A percentile compares a stretch with the other conserved stretches of the same genome.
phyloP scores from a whole-genome alignment of 2,329 filamentous ascomycete genomes.

The Aureobasidium subglaciale region DNA sequence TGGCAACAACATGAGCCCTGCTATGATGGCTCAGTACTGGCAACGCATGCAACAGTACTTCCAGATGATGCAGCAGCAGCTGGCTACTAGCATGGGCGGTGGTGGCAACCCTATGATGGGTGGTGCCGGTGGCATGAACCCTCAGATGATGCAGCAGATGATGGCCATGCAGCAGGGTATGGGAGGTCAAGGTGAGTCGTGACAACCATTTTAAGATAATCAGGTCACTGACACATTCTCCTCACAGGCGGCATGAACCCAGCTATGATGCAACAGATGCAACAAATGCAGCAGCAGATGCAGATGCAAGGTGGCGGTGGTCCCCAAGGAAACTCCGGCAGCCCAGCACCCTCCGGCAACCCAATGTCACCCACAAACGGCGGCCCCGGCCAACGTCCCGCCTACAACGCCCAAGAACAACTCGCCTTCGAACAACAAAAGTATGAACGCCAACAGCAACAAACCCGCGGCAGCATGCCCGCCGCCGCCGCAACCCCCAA shows the following conservation, averaged over 20 bases:
- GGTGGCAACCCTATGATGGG: constrained; percentile 53
- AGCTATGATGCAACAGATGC: constrained; percentile 68
- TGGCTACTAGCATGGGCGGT: constrained; percentile 36
- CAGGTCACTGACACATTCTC: background rate
- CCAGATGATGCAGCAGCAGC: constrained; percentile 83
- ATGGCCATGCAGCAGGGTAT: constrained; percentile 29
- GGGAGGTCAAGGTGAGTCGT: constrained; percentile 14
- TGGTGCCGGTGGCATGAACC: constrained; percentile 34
- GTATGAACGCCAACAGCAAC: constrained; percentile 62
- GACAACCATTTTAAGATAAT: no score
- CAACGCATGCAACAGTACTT: constrained; percentile 98
- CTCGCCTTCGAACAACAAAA: constrained; percentile 71
- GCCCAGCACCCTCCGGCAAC: constrained; percentile 18
- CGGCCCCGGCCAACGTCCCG: constrained; percentile 34
- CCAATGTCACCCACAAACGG: constrained; percentile 19
- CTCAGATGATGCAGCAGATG: constrained; percentile 42
- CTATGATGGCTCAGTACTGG: constrained; percentile 98
- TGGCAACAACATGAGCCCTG: constrained; percentile 68
- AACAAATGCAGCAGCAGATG: constrained; percentile 62
- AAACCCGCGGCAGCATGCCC: constrained; percentile 23
- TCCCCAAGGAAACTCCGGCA: constrained; percentile 17
- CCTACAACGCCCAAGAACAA: constrained; percentile 64
- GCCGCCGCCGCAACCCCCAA: constrained; percentile 30
- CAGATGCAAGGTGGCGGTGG: constrained; percentile 45
- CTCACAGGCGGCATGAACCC: constrained; percentile 51